phyloP scores from a whole-genome alignment of 805 yeast genomes.

The Yarrowia sp. region DNA sequence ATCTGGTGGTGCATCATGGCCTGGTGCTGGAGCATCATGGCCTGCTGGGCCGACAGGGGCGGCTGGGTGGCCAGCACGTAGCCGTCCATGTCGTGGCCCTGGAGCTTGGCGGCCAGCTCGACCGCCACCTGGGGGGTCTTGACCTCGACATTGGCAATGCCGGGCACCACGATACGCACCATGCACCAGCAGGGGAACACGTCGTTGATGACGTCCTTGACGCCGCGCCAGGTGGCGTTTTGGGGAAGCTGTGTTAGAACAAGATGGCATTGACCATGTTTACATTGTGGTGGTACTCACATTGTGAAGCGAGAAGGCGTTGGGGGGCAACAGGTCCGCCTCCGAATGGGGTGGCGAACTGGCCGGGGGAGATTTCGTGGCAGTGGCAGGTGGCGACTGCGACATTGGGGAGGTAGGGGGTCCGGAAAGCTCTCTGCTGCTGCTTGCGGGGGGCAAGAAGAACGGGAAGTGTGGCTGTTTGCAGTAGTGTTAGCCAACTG shows the following conservation, averaged over 20 bases:
- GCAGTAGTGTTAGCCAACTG: conserved; percentile 34
- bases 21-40: conserved; percentile 35
- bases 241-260: conserved; percentile 31
- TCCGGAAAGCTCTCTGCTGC: too few species aligned
- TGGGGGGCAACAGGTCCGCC: conserved; percentile 30
- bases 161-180: conserved; percentile 36
- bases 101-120: conserved; percentile 23
- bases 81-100: conserved; percentile 28
- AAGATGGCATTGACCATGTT: too few species aligned
- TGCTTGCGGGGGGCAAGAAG: too few species aligned
- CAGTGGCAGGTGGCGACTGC: conserved; percentile 34
- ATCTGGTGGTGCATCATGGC: conserved; percentile 33
- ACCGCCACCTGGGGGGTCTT: conserved; percentile 26
- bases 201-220: conserved; percentile 34
- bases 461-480: conserved; percentile 23
- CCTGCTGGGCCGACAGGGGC: conserved; percentile 13
- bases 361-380: conserved; percentile 18
- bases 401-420: conserved; percentile 15
- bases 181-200: conserved; percentile 37
- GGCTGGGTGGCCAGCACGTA: conserved; percentile 26
- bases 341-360: conserved; percentile 34
- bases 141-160: conserved; percentile 37
- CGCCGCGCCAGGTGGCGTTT: conserved; percentile 29
- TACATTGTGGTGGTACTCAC: background rate
- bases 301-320: conserved; percentile 34